phyloP scores from a whole-genome alignment of 352 stramenopile genomes.

The Hyaloperonospora arabidopsidis region DNA sequence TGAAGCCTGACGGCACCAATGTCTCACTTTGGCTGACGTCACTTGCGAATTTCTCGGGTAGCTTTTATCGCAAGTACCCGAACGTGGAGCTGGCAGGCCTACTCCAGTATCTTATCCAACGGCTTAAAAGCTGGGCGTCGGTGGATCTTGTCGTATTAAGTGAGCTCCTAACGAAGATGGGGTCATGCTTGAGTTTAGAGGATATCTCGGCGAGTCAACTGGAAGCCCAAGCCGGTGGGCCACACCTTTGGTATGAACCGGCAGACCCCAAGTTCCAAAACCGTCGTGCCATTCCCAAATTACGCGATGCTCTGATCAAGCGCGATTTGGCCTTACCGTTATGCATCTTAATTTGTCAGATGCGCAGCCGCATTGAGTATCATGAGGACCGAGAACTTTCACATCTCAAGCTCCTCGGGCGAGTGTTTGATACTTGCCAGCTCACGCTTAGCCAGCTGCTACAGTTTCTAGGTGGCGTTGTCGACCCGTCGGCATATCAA shows the following conservation, averaged over 20 bases:
- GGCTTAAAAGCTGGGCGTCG: conserved; percentile 78
- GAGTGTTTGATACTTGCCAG: conserved; percentile 78
- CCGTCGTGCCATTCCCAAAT: conserved; percentile 62
- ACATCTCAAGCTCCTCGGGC: conserved; percentile 74
- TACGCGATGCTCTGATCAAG: conserved; percentile 82
- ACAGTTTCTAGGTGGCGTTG: conserved; percentile 75
- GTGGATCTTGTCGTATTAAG: conserved; percentile 84
- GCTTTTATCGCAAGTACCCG: conserved; percentile 91
- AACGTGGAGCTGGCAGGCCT: conserved; percentile 88
- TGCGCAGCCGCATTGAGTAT: conserved; percentile 79
- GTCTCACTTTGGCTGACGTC: conserved; percentile 91
- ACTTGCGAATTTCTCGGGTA: conserved; percentile 90
- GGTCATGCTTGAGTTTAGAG: conserved; percentile 77
- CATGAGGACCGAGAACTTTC: conserved; percentile 42
- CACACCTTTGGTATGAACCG: conserved; percentile 72
- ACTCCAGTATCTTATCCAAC: conserved; percentile 86
- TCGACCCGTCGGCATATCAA: conserved; percentile 59
- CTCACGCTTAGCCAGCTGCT: conserved; percentile 81
- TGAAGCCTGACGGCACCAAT: conserved; percentile 86
- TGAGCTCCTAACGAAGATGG: conserved; percentile 85
- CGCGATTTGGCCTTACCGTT: conserved; percentile 64
- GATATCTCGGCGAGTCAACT: conserved; percentile 80
- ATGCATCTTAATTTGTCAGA: conserved; percentile 77
- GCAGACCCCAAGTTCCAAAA: conserved; percentile 79
- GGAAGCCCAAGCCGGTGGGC: conserved; percentile 72